Percentiles rank a stretch among this genome's conserved stretches.
These are phyloP conservation scores for Nannochloropsis oceanica DNA, from an alignment of 108 stramenopile species.

Conservation along the genomic window DNA sequence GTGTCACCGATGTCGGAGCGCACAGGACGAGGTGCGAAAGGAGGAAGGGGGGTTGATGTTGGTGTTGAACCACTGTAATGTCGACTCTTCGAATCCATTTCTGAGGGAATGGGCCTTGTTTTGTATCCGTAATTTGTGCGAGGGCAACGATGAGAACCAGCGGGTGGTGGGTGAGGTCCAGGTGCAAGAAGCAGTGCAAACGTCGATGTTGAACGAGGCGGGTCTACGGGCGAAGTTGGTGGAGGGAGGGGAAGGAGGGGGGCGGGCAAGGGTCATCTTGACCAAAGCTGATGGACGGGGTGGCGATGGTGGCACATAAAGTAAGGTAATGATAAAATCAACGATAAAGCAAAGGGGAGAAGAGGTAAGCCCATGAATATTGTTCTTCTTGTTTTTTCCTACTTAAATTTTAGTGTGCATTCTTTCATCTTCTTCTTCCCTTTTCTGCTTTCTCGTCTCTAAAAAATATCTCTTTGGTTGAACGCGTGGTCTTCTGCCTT, in stretches of 20 bases:
- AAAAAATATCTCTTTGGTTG: no score
- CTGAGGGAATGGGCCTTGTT: constrained; percentile 38
- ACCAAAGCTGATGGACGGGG: no score
- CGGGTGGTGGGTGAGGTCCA: constrained; percentile 22
- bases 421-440: no score
- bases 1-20: constrained; percentile 15
- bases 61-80: constrained; percentile 34
- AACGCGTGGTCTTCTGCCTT: no score
- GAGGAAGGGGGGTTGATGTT: constrained; percentile 23
- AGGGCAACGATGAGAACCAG: constrained; percentile 37
- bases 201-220: not conserved
- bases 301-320: no score
- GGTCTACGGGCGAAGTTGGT: not conserved
- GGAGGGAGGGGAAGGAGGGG: not conserved
- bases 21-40: constrained; percentile 28
- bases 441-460: no score
- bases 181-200: constrained; percentile 11
- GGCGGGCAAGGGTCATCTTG: no score
- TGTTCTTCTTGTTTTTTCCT: no score
- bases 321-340: no score
- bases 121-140: constrained; percentile 34
- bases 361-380: no score
- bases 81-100: constrained; percentile 27
- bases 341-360: no score
- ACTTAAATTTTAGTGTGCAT: no score